These are phyloP conservation scores for Groenewaldozyma auringiensis DNA, from an alignment of 1,139 yeast genomes.

Conservation along the genomic window DNA sequence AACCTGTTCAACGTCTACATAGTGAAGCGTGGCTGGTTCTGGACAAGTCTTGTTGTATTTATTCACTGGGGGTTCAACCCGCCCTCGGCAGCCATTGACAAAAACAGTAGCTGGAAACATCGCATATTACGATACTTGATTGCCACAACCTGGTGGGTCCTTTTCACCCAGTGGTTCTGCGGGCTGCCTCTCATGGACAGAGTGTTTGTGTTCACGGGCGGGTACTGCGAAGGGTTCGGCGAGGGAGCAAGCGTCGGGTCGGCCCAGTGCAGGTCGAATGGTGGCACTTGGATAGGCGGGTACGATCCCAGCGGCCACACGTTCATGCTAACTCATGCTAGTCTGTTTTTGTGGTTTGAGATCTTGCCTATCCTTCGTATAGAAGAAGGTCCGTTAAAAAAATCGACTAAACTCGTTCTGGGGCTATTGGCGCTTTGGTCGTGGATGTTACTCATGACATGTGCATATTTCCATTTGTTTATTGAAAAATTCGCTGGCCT, in stretches of 20 bases:
- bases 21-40: slow-evolving; percentile 88
- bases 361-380: slow-evolving; percentile 32
- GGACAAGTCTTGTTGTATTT: slow-evolving; percentile 51
- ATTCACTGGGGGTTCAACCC: slow-evolving; percentile 11
- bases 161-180: slow-evolving; percentile 85
- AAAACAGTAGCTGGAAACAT: slow-evolving; percentile 9
- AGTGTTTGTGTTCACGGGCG: slow-evolving; percentile 75
- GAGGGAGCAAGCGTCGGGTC: slow-evolving; percentile 28
- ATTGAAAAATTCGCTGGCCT: slow-evolving; percentile 65
- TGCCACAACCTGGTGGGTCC: slow-evolving; percentile 70
- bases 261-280: slow-evolving; percentile 48
- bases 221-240: slow-evolving; percentile 44
- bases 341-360: slow-evolving; percentile 65
- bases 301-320: slow-evolving; percentile 97
- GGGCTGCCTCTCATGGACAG: slow-evolving; percentile 88
- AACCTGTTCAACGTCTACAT: slow-evolving; percentile 64
- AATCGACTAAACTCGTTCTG: slow-evolving; percentile 31
- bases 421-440: slow-evolving; percentile 57
- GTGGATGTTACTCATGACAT: slow-evolving; percentile 83
- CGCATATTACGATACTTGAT: slow-evolving; percentile 32
- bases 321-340: slow-evolving; percentile 66
- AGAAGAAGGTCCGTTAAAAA: slow-evolving; percentile 17
- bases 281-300: slow-evolving; percentile 84
- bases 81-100: not conserved
- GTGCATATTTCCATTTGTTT: slow-evolving; percentile 75